A percentile compares a stretch with the other conserved stretches of the same genome.
Conservation (phyloP, 768 basidiomycete genomes). For the Naematelia aurantialba region DNA sequence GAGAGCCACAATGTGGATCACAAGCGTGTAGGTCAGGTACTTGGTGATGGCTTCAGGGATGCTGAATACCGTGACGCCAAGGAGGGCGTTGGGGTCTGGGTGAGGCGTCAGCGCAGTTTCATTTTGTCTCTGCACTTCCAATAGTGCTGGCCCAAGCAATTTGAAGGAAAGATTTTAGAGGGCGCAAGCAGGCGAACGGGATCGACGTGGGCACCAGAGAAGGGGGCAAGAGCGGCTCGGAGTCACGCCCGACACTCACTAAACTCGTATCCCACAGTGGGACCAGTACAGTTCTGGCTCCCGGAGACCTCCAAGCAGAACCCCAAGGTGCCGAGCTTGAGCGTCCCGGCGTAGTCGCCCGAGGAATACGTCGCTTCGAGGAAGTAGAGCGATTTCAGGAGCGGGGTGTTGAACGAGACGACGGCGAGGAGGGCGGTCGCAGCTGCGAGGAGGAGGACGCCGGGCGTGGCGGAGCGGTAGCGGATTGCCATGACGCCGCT, state of each 20-base stretch:
- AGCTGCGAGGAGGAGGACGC: conserved; percentile 74
- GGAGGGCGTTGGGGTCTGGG: conserved; percentile 75
- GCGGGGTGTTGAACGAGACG: conserved; percentile 86
- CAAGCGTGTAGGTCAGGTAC: conserved; percentile 91
- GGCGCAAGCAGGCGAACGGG: too few relatives aligned
- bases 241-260: too few relatives aligned
- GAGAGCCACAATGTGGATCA: conserved; percentile 86
- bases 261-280: conserved; percentile 80
- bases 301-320: conserved; percentile 61
- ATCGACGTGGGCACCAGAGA: too few relatives aligned
- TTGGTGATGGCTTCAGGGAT: conserved; percentile 78
- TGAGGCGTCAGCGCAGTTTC: too few relatives aligned
- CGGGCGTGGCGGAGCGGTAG: conserved; percentile 72
- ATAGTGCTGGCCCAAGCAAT: too few relatives aligned
- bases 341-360: conserved; percentile 46
- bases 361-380: conserved; percentile 54
- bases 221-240: too few relatives aligned
- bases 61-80: conserved; percentile 64
- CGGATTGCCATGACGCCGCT: conserved; percentile 55
- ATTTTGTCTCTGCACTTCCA: too few relatives aligned
- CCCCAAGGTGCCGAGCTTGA: conserved; percentile 84
- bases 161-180: too few relatives aligned
- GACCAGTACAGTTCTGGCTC: conserved; percentile 65
- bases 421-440: conserved; percentile 75
- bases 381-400: conserved; percentile 83